phyloP scores from a whole-genome alignment of 257 asterid species.

The Nicotiana knightiana region DNA sequence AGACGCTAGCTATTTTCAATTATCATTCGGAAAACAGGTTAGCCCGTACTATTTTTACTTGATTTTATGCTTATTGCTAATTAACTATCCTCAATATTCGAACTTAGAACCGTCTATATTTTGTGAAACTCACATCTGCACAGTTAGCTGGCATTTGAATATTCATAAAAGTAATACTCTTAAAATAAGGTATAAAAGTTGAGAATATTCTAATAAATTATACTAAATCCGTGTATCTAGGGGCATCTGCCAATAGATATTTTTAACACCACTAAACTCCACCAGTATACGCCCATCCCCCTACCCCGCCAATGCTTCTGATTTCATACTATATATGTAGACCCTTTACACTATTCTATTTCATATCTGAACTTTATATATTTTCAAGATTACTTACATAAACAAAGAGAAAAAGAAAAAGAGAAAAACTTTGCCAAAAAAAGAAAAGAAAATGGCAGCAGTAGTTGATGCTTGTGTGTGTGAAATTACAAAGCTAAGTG shows the following conservation, averaged over 20 bases:
- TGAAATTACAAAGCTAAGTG: constrained; percentile 47
- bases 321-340: not conserved
- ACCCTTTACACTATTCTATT: not conserved
- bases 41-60: too few relatives aligned
- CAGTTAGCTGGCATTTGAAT: not conserved
- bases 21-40: too few relatives aligned
- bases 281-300: not conserved
- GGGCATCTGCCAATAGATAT: constrained; percentile 24
- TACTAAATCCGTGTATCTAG: constrained; percentile 15
- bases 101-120: too few relatives aligned
- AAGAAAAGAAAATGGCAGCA: constrained; percentile 33
- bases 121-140: too few relatives aligned
- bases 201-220: constrained; percentile 35
- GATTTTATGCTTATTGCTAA: too few relatives aligned
- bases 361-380: not conserved
- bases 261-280: constrained; percentile 10
- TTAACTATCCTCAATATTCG: too few relatives aligned
- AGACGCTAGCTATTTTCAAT: too few relatives aligned
- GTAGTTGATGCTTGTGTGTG: constrained; percentile 50
- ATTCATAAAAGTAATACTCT: not conserved
- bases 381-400: not conserved
- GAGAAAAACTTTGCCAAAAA: not conserved
- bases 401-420: not conserved
- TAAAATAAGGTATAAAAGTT: not conserved
- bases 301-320: not conserved